Percentiles rank a stretch among this genome's conserved stretches.
phyloP scores from a whole-genome alignment of 768 basidiomycete species.

The Boletus pseudopeckii region DNA sequence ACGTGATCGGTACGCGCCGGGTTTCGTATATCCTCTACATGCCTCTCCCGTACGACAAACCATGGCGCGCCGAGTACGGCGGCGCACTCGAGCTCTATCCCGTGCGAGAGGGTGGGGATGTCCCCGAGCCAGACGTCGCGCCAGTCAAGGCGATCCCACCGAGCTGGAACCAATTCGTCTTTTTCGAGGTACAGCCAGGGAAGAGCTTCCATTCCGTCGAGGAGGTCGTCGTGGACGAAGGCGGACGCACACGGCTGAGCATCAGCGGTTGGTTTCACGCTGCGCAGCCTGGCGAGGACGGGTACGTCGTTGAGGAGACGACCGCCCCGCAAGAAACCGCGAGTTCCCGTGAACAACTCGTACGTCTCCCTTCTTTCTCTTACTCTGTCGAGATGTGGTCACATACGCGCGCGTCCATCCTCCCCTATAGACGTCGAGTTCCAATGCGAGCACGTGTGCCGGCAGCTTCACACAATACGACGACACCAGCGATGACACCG shows the following conservation, averaged over 20 bases:
- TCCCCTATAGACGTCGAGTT: constrained; percentile 52
- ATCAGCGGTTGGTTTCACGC: constrained; percentile 98
- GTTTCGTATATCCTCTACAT: constrained; percentile 98
- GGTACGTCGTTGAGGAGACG: constrained; percentile 56
- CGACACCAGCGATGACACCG: constrained; percentile 30
- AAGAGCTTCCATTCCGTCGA: constrained; percentile 95
- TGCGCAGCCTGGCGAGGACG: constrained; percentile 87
- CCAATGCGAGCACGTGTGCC: constrained; percentile 34
- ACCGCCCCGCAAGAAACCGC: constrained; percentile 61
- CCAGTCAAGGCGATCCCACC: constrained; percentile 71
- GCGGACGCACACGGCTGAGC: constrained; percentile 72
- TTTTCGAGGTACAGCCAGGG: constrained; percentile 93
- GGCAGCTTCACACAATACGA: constrained; percentile 53
- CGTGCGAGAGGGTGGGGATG: constrained; percentile 51
- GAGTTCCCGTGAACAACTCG: constrained; percentile 92
- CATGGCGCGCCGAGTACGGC: constrained; percentile 89
- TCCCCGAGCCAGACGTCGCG: constrained; percentile 60
- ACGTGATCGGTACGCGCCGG: constrained; percentile 90
- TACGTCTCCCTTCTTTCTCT: constrained; percentile 41
- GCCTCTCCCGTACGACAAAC: constrained; percentile 67
- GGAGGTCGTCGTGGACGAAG: constrained; percentile 83
- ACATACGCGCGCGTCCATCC: constrained; percentile 4
- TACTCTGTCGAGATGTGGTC: constrained; percentile 1
- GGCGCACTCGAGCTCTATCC: constrained; percentile 95
- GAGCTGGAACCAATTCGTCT: constrained; percentile 86